Conservation (phyloP, 139 green algal genomes). For the Asterochloris erici region DNA sequence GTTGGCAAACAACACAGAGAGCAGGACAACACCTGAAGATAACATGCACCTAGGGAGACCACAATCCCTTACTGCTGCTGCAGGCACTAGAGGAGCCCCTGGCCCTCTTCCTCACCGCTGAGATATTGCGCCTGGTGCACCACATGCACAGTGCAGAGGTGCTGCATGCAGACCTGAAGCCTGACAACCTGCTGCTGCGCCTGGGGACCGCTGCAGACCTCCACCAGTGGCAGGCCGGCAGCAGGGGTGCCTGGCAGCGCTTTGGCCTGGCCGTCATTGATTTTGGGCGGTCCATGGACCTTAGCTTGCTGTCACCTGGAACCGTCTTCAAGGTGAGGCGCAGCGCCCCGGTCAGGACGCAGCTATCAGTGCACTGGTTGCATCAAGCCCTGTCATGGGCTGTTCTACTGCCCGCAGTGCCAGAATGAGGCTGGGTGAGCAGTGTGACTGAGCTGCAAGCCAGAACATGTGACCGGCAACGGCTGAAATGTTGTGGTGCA, state of each 20-base stretch:
- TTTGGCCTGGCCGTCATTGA: constrained; percentile 42
- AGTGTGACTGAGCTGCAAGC: no score
- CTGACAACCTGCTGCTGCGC: constrained; percentile 48
- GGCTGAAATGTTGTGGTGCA: no score
- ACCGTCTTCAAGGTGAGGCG: constrained; percentile 26
- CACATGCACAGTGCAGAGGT: constrained; percentile 16
- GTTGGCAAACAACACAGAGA: no score
- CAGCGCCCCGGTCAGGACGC: no score
- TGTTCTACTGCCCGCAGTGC: no score
- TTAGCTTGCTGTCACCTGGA: constrained; percentile 37
- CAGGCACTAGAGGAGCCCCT: constrained; percentile 30
- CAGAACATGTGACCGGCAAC: no score
- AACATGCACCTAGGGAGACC: background rate
- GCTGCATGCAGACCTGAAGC: constrained; percentile 48
- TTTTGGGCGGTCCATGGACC: constrained; percentile 46
- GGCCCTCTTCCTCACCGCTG: constrained; percentile 21
- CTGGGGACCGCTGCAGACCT: constrained; percentile 1
- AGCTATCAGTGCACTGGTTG: no score
- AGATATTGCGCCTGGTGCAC: constrained; percentile 24
- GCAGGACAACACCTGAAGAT: no score
- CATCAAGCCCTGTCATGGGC: no score
- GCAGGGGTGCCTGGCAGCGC: background rate
- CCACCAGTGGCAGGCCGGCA: constrained; percentile 1
- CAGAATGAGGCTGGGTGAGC: no score
- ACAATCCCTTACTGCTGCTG: background rate